phyloP scores from a whole-genome alignment of 345 rosid species.

The Camelina sativa region DNA sequence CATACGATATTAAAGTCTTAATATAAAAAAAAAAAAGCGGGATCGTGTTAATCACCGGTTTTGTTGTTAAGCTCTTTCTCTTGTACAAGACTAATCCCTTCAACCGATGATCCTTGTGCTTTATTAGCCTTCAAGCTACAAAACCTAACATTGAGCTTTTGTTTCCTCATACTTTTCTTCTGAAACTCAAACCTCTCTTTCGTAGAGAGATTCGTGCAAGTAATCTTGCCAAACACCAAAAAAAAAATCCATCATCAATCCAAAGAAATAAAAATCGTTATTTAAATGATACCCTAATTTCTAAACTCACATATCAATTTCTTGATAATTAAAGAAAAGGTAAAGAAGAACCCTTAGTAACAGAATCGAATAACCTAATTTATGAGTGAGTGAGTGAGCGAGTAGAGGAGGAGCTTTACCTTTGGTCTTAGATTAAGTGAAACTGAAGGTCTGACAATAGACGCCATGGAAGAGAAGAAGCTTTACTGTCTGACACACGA shows the following conservation, averaged over 20 bases:
- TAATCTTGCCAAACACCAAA: slow-evolving; percentile 26
- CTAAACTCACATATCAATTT: neutral
- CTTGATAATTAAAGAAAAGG: neutral
- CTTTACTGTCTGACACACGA: slow-evolving; percentile 7
- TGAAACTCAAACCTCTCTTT: slow-evolving; percentile 38
- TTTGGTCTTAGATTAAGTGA: slow-evolving; percentile 50
- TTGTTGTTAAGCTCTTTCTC: slow-evolving; percentile 54
- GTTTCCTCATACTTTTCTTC: slow-evolving; percentile 39
- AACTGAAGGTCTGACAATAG: slow-evolving; percentile 56
- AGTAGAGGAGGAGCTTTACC: slow-evolving; percentile 47
- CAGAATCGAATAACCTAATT: neutral
- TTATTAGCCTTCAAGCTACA: slow-evolving; percentile 49
- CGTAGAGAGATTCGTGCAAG: slow-evolving; percentile 36
- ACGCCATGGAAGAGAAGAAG: slow-evolving; percentile 60
- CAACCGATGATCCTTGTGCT: slow-evolving; percentile 57
- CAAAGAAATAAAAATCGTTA: neutral
- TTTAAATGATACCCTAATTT: neutral
- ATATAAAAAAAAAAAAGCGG: slow-evolving; percentile 1
- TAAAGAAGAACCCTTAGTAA: neutral
- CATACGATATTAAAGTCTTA: too few species aligned
- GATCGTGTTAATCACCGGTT: slow-evolving; percentile 48
- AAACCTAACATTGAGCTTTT: slow-evolving; percentile 33
- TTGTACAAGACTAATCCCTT: slow-evolving; percentile 49
- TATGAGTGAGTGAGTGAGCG: neutral
- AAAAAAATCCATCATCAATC: slow-evolving; percentile 11